phyloP scores from a whole-genome alignment of 1,284 basidiomycete genomes.

The Lentinus polychrous region DNA sequence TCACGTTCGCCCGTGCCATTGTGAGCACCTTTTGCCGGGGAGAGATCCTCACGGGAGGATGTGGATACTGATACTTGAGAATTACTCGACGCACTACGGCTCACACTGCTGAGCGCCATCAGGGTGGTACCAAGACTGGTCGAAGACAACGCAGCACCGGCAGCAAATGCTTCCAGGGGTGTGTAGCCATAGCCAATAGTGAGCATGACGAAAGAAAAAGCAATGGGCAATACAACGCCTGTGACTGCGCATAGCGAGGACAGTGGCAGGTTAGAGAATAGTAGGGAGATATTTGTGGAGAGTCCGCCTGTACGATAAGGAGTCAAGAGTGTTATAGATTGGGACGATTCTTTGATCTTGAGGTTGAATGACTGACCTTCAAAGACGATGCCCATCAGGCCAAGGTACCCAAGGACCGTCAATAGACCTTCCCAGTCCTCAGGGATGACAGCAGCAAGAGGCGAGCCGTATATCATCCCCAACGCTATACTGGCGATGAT shows the following conservation, averaged over 20 bases:
- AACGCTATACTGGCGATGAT: constrained; percentile 38
- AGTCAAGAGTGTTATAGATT: neutral
- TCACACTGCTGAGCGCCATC: constrained; percentile 32
- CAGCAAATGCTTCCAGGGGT: constrained; percentile 39
- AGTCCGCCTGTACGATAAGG: constrained; percentile 31
- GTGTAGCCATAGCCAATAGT: constrained; percentile 23
- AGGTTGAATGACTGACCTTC: constrained; percentile 30
- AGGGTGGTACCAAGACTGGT: constrained; percentile 52
- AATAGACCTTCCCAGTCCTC: constrained; percentile 34
- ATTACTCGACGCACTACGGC: neutral
- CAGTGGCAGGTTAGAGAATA: constrained; percentile 34
- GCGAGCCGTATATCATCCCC: constrained; percentile 40
- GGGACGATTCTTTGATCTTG: neutral
- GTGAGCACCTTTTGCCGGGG: too few relatives aligned
- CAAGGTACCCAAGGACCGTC: constrained; percentile 40
- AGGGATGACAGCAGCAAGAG: constrained; percentile 36
- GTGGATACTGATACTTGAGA: too few relatives aligned
- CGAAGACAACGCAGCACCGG: constrained; percentile 43
- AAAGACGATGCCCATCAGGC: constrained; percentile 46
- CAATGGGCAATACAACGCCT: constrained; percentile 41
- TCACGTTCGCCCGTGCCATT: too few relatives aligned
- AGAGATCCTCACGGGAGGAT: too few relatives aligned
- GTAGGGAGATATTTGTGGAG: constrained; percentile 30
- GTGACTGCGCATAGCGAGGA: constrained; percentile 36
- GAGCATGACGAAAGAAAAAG: constrained; percentile 32